Conservation (phyloP, 345 rosid species). For the Eucalyptus shirleyi region DNA sequence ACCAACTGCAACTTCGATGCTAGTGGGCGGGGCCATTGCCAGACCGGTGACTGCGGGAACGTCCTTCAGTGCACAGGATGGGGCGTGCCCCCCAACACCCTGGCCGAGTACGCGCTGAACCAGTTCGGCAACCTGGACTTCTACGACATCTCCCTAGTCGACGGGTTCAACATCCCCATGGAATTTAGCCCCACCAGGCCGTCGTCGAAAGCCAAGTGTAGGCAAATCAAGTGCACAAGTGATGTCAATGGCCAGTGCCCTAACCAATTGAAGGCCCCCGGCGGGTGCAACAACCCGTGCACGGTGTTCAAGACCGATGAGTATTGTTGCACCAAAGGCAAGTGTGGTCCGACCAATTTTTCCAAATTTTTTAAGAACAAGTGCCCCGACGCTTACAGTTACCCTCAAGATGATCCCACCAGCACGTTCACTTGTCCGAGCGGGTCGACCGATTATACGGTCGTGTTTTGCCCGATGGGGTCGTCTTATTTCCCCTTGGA, state of each 20-base stretch:
- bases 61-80: conserved; percentile 7
- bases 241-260: conserved; percentile 10
- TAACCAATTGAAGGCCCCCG: neutral
- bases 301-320: conserved; percentile 8
- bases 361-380: neutral
- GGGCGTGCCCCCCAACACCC: conserved; percentile 18
- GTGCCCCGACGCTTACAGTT: neutral
- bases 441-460: neutral
- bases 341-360: neutral
- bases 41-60: conserved; percentile 16
- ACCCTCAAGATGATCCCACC: neutral
- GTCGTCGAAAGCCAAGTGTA: neutral
- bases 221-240: neutral
- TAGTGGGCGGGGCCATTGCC: conserved; percentile 9
- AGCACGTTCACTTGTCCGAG: neutral
- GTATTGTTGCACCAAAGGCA: conserved; percentile 1
- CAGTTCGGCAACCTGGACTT: conserved; percentile 10
- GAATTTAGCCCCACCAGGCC: conserved; percentile 4
- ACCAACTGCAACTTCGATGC: conserved; percentile 14
- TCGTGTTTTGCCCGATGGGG: conserved; percentile 11
- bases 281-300: conserved; percentile 23
- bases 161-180: conserved; percentile 24
- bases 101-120: conserved; percentile 19
- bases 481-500: conserved; percentile 2
- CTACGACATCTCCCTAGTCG: conserved; percentile 17